Conservation (phyloP, 2,329 filamentous ascomycete genomes). For the Bipolaris bicolor region DNA sequence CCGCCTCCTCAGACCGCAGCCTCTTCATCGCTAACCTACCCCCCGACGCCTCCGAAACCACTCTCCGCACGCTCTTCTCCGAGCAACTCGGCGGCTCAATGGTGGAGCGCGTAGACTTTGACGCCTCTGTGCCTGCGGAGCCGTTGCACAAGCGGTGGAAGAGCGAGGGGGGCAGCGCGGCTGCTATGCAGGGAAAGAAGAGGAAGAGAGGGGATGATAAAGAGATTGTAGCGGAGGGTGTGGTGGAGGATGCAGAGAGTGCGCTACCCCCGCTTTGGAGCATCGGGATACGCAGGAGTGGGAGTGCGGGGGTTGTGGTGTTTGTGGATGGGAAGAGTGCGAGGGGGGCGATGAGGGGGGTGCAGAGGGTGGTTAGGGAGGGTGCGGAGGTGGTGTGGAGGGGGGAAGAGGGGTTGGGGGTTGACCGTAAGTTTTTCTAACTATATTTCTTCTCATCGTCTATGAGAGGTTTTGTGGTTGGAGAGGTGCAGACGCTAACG, state of each 20-base stretch:
- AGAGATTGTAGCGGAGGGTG: conserved; percentile 46
- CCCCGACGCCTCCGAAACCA: conserved; percentile 77
- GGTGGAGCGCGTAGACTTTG: conserved; percentile 80
- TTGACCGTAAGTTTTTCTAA: conserved; percentile 56
- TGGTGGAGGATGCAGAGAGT: conserved; percentile 63
- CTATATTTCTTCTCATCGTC: too few relatives aligned
- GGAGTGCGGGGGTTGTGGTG: conserved; percentile 78
- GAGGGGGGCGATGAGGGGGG: conserved; percentile 77
- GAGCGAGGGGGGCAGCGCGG: conserved; percentile 18
- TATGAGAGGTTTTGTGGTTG: too few relatives aligned
- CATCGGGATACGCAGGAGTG: conserved; percentile 71
- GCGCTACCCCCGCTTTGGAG: conserved; percentile 76
- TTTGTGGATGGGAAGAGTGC: conserved; percentile 85
- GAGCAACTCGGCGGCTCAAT: conserved; percentile 76
- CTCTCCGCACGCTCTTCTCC: conserved; percentile 77
- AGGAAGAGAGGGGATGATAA: conserved; percentile 56
- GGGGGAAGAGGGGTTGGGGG: conserved; percentile 52
- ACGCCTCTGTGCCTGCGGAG: conserved; percentile 48
- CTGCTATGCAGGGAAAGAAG: conserved; percentile 55
- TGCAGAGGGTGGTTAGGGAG: conserved; percentile 63
- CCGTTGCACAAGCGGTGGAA: conserved; percentile 58
- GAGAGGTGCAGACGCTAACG: too few relatives aligned
- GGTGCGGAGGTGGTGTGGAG: conserved; percentile 73
- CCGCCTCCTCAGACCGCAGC: conserved; percentile 69
- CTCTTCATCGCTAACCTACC: conserved; percentile 93